These are phyloP conservation scores for Arabis hirsuta DNA, from an alignment of 345 rosid genomes.

Conservation along the genomic window DNA sequence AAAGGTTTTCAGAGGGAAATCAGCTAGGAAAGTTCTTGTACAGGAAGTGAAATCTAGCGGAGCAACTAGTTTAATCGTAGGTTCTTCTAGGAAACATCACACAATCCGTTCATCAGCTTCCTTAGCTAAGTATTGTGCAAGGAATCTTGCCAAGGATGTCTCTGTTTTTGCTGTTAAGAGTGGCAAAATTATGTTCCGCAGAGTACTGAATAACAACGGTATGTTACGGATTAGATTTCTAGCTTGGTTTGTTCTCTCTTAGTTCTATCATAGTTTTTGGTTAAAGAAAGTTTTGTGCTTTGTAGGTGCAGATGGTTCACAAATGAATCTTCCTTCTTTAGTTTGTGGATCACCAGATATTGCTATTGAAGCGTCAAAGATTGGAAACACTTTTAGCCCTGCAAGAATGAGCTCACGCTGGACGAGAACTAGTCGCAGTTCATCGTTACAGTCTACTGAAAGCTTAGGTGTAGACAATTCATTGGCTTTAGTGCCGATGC, in stretches of 20 bases:
- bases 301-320: conserved; percentile 32
- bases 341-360: conserved; percentile 43
- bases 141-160: conserved; percentile 61
- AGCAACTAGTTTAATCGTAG: conserved; percentile 68
- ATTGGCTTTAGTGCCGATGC: conserved; percentile 60
- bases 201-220: conserved; percentile 38
- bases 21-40: conserved; percentile 66
- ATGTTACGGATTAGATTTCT: conserved; percentile 21
- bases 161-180: conserved; percentile 70
- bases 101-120: conserved; percentile 63
- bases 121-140: conserved; percentile 82
- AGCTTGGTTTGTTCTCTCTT: conserved; percentile 15
- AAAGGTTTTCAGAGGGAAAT: conserved; percentile 79
- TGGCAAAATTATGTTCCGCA: conserved; percentile 71
- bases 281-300: conserved; percentile 26
- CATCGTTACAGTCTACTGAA: conserved; percentile 35
- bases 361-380: conserved; percentile 41
- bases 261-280: not conserved
- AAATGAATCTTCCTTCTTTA: conserved; percentile 38
- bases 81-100: conserved; percentile 60
- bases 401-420: conserved; percentile 44
- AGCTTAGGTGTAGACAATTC: conserved; percentile 49
- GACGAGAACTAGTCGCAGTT: conserved; percentile 38
- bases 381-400: conserved; percentile 34
- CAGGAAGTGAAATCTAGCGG: conserved; percentile 69